Evolutionary conservation across 345 rosid genomes (phyloP).

Genomic region (Citrus sp.): DNA sequence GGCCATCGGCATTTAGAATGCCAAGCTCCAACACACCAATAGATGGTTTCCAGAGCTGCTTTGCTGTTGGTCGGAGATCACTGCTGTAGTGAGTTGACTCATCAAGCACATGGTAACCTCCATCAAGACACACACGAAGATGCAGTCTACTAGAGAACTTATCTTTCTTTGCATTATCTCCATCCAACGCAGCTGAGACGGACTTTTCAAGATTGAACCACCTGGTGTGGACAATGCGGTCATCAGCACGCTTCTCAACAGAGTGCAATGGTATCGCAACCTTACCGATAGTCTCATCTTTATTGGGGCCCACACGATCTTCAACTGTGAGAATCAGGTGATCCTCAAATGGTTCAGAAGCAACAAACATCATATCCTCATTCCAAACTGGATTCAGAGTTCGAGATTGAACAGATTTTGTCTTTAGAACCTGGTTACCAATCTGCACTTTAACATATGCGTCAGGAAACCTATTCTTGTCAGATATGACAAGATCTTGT

Average conservation of each 20-base stretch:
- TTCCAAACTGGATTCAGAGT: slow-evolving; percentile 75
- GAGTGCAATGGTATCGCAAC: slow-evolving; percentile 40
- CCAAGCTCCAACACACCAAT: slow-evolving; percentile 87
- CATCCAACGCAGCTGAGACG: slow-evolving; percentile 42
- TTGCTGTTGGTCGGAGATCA: slow-evolving; percentile 90
- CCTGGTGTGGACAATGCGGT: slow-evolving; percentile 34
- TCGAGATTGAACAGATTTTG: slow-evolving; percentile 54
- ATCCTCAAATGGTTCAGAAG: slow-evolving; percentile 90
- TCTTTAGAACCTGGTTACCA: slow-evolving; percentile 62
- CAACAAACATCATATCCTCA: slow-evolving; percentile 85
- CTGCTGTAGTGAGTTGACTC: slow-evolving; percentile 93
- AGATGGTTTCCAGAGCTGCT: slow-evolving; percentile 70
- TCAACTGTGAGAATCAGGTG: slow-evolving; percentile 56
- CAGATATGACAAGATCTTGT: slow-evolving; percentile 63
- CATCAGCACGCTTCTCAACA: slow-evolving; percentile 58
- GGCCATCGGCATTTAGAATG: slow-evolving; percentile 62
- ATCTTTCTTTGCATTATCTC: slow-evolving; percentile 44
- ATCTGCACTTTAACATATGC: slow-evolving; percentile 63
- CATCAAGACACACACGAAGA: slow-evolving; percentile 70
- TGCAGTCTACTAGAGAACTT: slow-evolving; percentile 65
- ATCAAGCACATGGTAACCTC: slow-evolving; percentile 95
- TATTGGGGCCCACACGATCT: slow-evolving; percentile 60
- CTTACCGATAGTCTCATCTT: slow-evolving; percentile 71
- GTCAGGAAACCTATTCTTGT: slow-evolving; percentile 61
- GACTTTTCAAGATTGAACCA: slow-evolving; percentile 70